Evolutionary conservation across 192 early-diverging fungal species (phyloP).

Genomic region (Linnemannia elongata): DNA sequence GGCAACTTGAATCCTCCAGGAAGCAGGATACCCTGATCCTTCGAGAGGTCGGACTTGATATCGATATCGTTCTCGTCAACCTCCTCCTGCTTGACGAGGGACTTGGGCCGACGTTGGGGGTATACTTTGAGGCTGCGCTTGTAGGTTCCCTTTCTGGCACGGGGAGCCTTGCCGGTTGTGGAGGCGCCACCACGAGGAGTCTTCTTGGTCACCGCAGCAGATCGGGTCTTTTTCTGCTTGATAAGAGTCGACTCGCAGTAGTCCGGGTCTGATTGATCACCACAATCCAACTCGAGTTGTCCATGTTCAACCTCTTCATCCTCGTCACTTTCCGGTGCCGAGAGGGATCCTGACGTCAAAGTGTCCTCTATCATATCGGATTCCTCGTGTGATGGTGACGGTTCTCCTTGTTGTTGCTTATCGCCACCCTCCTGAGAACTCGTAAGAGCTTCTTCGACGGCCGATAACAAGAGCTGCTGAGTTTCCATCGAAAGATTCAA

Average conservation of each 20-base stretch:
- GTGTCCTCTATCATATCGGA: background rate
- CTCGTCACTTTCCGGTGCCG: background rate
- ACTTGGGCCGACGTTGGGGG: constrained; percentile 21
- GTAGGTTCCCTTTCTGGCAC: constrained; percentile 11
- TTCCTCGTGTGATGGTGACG: background rate
- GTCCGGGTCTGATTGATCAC: background rate
- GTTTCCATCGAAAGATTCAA: constrained; percentile 9
- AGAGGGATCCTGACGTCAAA: constrained; percentile 5
- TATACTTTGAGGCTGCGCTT: constrained; percentile 39
- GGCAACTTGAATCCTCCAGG: constrained; percentile 3
- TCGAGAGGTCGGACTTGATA: background rate
- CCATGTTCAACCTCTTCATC: background rate
- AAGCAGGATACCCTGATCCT: background rate
- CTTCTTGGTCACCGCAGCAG: background rate
- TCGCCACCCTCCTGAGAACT: no score
- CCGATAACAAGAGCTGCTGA: background rate
- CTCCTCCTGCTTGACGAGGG: background rate
- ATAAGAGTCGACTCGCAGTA: background rate
- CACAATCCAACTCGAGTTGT: background rate
- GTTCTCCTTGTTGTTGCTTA: background rate
- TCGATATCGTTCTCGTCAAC: background rate
- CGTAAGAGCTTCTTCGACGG: background rate
- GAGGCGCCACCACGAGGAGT: background rate
- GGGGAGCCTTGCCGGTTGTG: constrained; percentile 17
- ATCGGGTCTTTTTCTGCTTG: background rate